phyloP scores from a whole-genome alignment of 257 asterid species.

The Gentiana macrophylla region DNA sequence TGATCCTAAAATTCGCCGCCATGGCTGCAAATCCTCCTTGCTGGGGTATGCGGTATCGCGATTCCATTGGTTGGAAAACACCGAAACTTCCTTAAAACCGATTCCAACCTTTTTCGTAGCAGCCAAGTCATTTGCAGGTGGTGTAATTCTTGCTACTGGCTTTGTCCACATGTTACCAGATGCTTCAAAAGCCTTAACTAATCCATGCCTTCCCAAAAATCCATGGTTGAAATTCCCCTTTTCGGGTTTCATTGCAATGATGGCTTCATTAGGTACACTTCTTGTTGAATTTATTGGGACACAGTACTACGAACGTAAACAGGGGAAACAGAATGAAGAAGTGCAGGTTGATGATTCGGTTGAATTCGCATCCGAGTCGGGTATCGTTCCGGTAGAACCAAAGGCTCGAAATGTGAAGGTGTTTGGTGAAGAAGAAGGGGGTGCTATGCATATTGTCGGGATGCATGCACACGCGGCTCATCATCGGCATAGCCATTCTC shows the following conservation, averaged over 20 bases:
- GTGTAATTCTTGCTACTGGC: slow-evolving; percentile 96
- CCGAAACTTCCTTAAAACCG: slow-evolving; percentile 60
- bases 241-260: slow-evolving; percentile 91
- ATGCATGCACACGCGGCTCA: slow-evolving; percentile 89
- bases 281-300: slow-evolving; percentile 84
- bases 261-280: slow-evolving; percentile 79
- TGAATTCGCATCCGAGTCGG: slow-evolving; percentile 40
- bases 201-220: slow-evolving; percentile 52
- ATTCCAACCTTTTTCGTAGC: slow-evolving; percentile 67
- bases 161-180: slow-evolving; percentile 95
- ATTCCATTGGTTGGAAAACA: slow-evolving; percentile 73
- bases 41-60: slow-evolving; percentile 77
- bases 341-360: slow-evolving; percentile 29
- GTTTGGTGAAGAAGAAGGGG: slow-evolving; percentile 85
- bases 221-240: slow-evolving; percentile 91
- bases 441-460: slow-evolving; percentile 85
- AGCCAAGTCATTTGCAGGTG: slow-evolving; percentile 95
- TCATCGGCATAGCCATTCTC: slow-evolving; percentile 69
- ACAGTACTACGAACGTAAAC: slow-evolving; percentile 83
- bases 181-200: slow-evolving; percentile 50
- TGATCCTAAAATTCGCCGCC: slow-evolving; percentile 62
- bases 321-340: slow-evolving; percentile 35
- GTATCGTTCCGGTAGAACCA: slow-evolving; percentile 37
- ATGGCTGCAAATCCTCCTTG: slow-evolving; percentile 59
- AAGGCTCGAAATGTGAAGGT: slow-evolving; percentile 28